Evolutionary conservation across 345 rosid species (phyloP).

Genomic region (Populus alba): DNA sequence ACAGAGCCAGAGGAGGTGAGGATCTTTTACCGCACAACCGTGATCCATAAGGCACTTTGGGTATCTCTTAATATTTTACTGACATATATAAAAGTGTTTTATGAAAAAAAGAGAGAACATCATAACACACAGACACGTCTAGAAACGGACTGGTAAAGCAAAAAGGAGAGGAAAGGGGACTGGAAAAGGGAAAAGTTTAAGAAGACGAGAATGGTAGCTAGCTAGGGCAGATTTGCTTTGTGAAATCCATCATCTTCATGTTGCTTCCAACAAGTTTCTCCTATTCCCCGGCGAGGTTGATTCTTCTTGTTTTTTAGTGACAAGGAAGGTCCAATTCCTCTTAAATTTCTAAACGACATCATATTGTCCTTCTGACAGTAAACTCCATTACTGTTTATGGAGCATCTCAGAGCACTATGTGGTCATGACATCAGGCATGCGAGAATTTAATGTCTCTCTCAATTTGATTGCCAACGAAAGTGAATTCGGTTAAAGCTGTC

Average conservation of each 20-base stretch:
- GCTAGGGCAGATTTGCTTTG: neutral
- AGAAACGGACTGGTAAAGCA: neutral
- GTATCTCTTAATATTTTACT: no score
- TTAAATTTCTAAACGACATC: neutral
- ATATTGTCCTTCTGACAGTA: neutral
- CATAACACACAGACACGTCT: neutral
- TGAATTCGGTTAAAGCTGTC: neutral
- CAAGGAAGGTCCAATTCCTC: neutral
- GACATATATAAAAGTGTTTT: neutral
- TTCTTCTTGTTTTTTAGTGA: neutral
- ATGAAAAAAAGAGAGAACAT: neutral
- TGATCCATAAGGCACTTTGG: no score
- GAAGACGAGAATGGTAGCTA: neutral
- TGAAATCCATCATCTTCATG: neutral
- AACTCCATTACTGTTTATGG: neutral
- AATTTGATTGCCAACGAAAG: neutral
- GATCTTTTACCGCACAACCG: no score
- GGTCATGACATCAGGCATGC: neutral
- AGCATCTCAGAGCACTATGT: neutral
- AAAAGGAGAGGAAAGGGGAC: neutral
- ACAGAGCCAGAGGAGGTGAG: no score
- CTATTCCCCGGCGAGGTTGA: neutral
- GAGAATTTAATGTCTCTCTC: neutral
- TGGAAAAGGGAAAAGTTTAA: neutral
- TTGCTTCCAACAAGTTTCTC: neutral